Base-by-base conservation (phyloP, 2,329 filamentous ascomycete genomes). In the Diaporthe velutina region DNA sequence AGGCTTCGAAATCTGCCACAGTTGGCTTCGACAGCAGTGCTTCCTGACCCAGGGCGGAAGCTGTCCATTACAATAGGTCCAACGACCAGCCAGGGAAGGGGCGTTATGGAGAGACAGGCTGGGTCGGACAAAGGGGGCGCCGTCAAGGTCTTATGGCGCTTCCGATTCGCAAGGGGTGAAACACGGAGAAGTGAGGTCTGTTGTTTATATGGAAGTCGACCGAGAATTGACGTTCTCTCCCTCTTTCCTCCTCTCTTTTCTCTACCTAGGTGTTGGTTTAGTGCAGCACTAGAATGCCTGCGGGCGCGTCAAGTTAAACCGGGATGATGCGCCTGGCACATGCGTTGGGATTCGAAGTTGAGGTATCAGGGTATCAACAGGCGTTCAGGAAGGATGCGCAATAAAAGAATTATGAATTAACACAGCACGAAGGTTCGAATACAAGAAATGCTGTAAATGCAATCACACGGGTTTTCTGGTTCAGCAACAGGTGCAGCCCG, bases 1-100 rank as follows among this genome's bases (percentile, higher is more conserved):
- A 84, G 74, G 12, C 81, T 80, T 73, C 82, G 78, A 30, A 81
- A 79, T 30, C 79, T 75, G 61, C 80, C 72, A 22, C 71, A 54
- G 8, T 77, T 77, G 33, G 64, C 61, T 38, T 74, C 73, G 17
- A 77, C 71, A 22, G 76, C 70, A 50, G 67, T 77, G 70, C 64
- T 76, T 71, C 68, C 72, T 19, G 76, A 76, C 17, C 57, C 64
- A 66, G 68, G 73, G 38, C 68, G 68, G 60, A 54, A 66, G 33
- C 52, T 45, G 42, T 74, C 74, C 74, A 76, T 76, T 58, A 73
- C 57, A 70, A 35, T 9, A 60, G 50, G 73, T 52, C 61, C 55
- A 50, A 61, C 70, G 50, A 68, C 45, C 68, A 66, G 64, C 40
- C 54, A 52, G 38, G 60, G 28, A 17, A n/a, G 22, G 17, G 40